Base-by-base conservation (phyloP, 2,329 filamentous ascomycete species). In the Beauveria varroae region DNA sequence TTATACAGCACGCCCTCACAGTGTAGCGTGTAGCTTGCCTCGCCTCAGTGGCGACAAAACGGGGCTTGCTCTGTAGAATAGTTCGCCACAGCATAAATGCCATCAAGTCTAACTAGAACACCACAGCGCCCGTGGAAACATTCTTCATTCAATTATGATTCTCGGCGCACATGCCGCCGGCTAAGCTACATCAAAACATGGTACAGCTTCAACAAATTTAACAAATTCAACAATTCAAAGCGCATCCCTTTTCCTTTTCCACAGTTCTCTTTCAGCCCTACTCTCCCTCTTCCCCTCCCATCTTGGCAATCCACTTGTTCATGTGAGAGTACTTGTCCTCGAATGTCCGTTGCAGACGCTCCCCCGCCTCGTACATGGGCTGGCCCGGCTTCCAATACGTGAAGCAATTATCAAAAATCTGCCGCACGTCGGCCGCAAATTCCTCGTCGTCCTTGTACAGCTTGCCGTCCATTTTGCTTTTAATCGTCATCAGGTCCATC, bases 351-450 rank as follows among this genome's bases (percentile, higher is more conserved):
- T 87, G 79, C 56, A 87, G 79, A 64, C 79, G 80, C 71, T 84
- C 77, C 63, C 83, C 83, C 1, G 80, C 77, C 0, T 69, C 68
- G 73, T 79, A 86, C 74, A 86, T 84, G 0, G 77, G 76, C 55
- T 84, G 80, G 28, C 76, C 76, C 63, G 78, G 77, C 53, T 75
- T 80, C 81, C 84, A 86, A 71, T 87, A 87, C n/a, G 78, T 80
- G 70, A 83, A 86, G 70, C 83, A 86, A 69, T 87, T 87, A 28
- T 78, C 72, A 62, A 86, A 86, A 41, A 87, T 87, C 67, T 84
- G 82, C 7, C 81, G 79, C 67, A 87, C 78, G 70, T 87, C 85
- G 3, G 70, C 71, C 43, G 79, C 69, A 65, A 87, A 87, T 57
- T 85, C 81, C 3, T 79, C 75, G 8, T 83, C 78, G 55, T 72